Conservation (phyloP, 345 rosid species). For the Excoecaria cochinchinensis region DNA sequence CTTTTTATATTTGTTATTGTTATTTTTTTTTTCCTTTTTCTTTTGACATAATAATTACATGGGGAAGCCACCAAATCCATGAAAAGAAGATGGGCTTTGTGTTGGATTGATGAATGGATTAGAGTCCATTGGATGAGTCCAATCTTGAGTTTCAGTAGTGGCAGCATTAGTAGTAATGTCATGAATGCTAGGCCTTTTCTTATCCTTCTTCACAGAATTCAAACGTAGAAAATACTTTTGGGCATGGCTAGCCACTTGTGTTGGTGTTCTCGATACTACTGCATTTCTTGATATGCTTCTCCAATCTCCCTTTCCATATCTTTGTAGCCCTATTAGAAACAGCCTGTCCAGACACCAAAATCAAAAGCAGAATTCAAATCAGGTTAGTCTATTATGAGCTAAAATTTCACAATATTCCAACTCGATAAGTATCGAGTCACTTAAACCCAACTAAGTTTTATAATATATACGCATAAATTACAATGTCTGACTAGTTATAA, state of each 20-base stretch:
- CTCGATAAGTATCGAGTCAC: too few species aligned
- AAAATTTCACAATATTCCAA: too few species aligned
- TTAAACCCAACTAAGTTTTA: too few species aligned
- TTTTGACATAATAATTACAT: not conserved
- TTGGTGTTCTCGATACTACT: slow-evolving; percentile 19
- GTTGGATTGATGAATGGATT: not conserved
- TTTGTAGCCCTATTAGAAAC: slow-evolving; percentile 21
- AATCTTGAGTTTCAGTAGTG: not conserved
- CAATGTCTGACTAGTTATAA: too few species aligned
- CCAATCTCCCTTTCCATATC: slow-evolving; percentile 30
- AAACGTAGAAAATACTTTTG: slow-evolving; percentile 26
- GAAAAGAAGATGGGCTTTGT: not conserved
- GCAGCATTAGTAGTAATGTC: slow-evolving; percentile 25
- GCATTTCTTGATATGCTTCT: slow-evolving; percentile 26
- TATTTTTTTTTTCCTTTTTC: too few species aligned
- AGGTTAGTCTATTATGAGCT: too few species aligned
- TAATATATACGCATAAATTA: too few species aligned
- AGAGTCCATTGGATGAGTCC: not conserved
- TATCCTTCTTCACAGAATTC: slow-evolving; percentile 12
- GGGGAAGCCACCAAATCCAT: slow-evolving; percentile 10
- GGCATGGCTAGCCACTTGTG: slow-evolving; percentile 25
- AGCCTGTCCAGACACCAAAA: slow-evolving; percentile 1
- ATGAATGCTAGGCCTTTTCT: slow-evolving; percentile 19
- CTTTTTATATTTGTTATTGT: too few species aligned
- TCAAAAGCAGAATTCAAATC: too few species aligned